A percentile compares a stretch with the other conserved stretches of the same genome.
These are phyloP conservation scores for Uncinocarpus reesii DNA, from an alignment of 2,329 filamentous ascomycete species.

Conservation along the genomic window DNA sequence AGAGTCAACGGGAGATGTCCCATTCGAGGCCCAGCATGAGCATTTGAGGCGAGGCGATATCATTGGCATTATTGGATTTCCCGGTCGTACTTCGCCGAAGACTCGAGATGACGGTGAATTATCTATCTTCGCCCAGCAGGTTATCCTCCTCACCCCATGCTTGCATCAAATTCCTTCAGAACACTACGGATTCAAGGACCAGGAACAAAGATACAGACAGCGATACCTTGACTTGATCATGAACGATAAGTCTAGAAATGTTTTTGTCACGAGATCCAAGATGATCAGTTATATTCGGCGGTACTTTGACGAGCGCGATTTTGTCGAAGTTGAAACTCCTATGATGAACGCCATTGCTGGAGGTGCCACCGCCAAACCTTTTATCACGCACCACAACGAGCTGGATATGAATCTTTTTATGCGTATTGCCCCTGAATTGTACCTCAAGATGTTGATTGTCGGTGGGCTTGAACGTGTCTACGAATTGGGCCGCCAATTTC, in stretches of 20 bases:
- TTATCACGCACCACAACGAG: constrained; percentile 93
- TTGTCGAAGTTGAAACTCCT: constrained; percentile 89
- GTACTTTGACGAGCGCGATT: constrained; percentile 80
- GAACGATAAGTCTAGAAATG: constrained; percentile 76
- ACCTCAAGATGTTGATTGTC: constrained; percentile 92
- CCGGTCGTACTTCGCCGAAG: constrained; percentile 79
- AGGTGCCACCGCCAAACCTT: constrained; percentile 89
- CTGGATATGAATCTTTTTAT: constrained; percentile 90
- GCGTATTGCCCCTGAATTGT: constrained; percentile 88
- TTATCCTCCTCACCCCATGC: constrained; percentile 79
- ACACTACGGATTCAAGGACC: constrained; percentile 90
- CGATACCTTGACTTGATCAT: constrained; percentile 94
- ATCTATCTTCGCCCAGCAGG: constrained; percentile 80
- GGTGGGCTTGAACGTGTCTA: constrained; percentile 92
- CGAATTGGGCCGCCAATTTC: constrained; percentile 89
- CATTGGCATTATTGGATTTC: constrained; percentile 75
- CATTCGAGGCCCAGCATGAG: constrained; percentile 83
- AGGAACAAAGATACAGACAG: constrained; percentile 86
- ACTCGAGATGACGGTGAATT: constrained; percentile 81
- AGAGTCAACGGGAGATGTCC: constrained; percentile 55
- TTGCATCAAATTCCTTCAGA: constrained; percentile 76
- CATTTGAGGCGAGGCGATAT: constrained; percentile 84
- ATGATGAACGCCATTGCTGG: constrained; percentile 96
- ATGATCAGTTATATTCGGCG: constrained; percentile 80
- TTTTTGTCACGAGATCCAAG: constrained; percentile 75